Evolutionary conservation across 768 basidiomycete genomes (phyloP), one percentile per base, ranked within the genome.

Genomic region (Lepiota venenata): DNA sequence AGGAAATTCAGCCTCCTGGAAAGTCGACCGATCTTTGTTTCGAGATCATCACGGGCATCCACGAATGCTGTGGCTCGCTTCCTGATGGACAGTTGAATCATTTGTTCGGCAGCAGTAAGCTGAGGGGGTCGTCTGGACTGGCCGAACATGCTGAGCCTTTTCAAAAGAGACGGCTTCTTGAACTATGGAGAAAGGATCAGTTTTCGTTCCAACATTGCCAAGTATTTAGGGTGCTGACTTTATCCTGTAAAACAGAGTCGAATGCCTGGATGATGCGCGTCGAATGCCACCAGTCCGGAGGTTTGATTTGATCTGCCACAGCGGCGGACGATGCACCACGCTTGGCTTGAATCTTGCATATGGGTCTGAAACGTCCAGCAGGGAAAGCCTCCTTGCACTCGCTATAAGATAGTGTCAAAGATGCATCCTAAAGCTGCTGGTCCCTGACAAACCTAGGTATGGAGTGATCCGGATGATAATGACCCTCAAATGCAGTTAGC

Each of bases 371-470:
- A 36, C 90, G 79, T 32, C 93, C 93, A 2, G 91, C 91, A 6
- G 94, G 94, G 72, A 94, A 97, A 1, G 93, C 91, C 64, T 96
- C 90, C 66, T 94, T 95, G 74, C 95, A 92, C 70, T 96, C 94
- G 59, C 91, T 91, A 57, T 36, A 63, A 38, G 60, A 35, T 42
- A 12, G n/a, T 15, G n/a, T 57, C 15, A 52, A 27, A 57, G 53
- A 47, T 54, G 50, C 54, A 47, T 35, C 22, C 8, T 45, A 32
- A 38, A 20, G 44, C 4, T 15, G 10, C 47, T 39, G 50, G 39
- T 35, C 35, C 22, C 36, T 61, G 67, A 29, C 60, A 32, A 58
- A 85, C 85, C 82, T 86, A 9, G 89, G 85, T 38, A 93, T 80
- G 40, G 84, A 83, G 62, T 93, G 88, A 65, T 93, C 91, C n/a